A percentile compares a stretch with the other conserved stretches of the same genome.
Conservation (phyloP, 2,329 filamentous ascomycete genomes). For the Ceratocystis smalleyi region DNA sequence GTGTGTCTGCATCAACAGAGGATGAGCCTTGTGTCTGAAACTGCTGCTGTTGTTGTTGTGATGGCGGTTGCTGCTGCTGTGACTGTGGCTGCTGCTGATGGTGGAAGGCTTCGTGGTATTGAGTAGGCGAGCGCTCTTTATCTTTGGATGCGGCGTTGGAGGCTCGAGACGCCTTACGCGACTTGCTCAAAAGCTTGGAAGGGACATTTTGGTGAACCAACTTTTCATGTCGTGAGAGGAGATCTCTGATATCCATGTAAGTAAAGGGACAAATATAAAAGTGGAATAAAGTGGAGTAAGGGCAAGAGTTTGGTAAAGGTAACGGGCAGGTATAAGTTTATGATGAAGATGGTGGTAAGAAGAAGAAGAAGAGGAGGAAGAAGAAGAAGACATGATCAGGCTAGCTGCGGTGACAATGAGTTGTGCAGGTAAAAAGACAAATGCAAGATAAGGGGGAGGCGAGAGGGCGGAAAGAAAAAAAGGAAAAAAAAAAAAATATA, state of each 20-base stretch:
- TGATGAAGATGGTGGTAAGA: neutral
- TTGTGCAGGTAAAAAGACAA: neutral
- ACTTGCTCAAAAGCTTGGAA: constrained; percentile 21
- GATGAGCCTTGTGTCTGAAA: neutral
- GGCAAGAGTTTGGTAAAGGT: neutral
- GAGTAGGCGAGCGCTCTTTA: constrained; percentile 1
- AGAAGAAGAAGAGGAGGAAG: no score
- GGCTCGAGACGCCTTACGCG: constrained; percentile 35
- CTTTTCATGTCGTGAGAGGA: constrained; percentile 48
- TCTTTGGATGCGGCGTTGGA: neutral
- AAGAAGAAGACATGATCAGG: neutral
- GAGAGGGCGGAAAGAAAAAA: neutral
- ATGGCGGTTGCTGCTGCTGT: neutral
- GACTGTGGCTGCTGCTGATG: neutral
- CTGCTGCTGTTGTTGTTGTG: neutral
- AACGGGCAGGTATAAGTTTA: neutral
- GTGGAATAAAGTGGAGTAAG: neutral
- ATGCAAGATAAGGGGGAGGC: neutral
- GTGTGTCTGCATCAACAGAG: neutral
- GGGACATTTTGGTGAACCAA: constrained; percentile 41
- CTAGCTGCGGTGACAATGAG: neutral
- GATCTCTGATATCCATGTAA: constrained; percentile 50
- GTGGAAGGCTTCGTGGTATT: constrained; percentile 1
- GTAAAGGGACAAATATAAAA: constrained; percentile 20
- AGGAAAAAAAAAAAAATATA: neutral